Percentiles rank a stretch among this genome's conserved stretches.
Conservation (phyloP, 1,284 basidiomycete genomes). For the Austroboletus olivaceoglutinosus region DNA sequence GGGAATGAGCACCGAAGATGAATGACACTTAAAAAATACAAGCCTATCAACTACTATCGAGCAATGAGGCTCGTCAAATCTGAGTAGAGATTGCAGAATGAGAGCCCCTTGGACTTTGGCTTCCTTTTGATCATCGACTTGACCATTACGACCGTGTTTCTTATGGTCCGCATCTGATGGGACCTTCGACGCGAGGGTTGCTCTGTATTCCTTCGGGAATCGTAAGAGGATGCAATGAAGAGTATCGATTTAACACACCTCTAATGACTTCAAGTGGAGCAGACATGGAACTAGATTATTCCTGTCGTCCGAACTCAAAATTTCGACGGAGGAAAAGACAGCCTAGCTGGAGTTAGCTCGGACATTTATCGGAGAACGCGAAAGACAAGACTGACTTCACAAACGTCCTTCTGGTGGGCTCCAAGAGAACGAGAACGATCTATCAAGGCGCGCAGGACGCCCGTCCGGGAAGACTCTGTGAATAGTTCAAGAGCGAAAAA, state of each 20-base stretch:
- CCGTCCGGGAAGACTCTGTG: constrained; percentile 55
- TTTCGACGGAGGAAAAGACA: constrained; percentile 58
- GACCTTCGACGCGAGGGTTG: constrained; percentile 8
- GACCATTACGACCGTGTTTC: constrained; percentile 22
- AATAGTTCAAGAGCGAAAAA: constrained; percentile 2
- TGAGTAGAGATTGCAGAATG: constrained; percentile 78
- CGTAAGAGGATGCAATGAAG: constrained; percentile 6
- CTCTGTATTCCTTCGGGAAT: constrained; percentile 39
- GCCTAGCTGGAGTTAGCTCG: constrained; percentile 42
- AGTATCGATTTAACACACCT: constrained; percentile 37
- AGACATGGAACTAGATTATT: constrained; percentile 59
- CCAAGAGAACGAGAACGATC: constrained; percentile 59
- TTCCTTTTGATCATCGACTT: constrained; percentile 42
- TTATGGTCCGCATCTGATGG: constrained; percentile 7
- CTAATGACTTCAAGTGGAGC: constrained; percentile 59
- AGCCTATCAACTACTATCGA: constrained; percentile 69
- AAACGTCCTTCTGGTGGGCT: constrained; percentile 41
- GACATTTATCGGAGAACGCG: not conserved
- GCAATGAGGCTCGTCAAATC: constrained; percentile 63
- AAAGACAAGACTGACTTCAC: constrained; percentile 45
- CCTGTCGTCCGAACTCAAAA: constrained; percentile 46
- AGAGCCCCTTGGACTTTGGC: constrained; percentile 85
- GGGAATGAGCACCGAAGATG: constrained; percentile 10
- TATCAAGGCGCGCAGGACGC: constrained; percentile 69
- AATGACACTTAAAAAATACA: constrained; percentile 11